Evolutionary conservation across 1,139 yeast genomes (phyloP).

Genomic region (Nakaseomyces glabratus): DNA sequence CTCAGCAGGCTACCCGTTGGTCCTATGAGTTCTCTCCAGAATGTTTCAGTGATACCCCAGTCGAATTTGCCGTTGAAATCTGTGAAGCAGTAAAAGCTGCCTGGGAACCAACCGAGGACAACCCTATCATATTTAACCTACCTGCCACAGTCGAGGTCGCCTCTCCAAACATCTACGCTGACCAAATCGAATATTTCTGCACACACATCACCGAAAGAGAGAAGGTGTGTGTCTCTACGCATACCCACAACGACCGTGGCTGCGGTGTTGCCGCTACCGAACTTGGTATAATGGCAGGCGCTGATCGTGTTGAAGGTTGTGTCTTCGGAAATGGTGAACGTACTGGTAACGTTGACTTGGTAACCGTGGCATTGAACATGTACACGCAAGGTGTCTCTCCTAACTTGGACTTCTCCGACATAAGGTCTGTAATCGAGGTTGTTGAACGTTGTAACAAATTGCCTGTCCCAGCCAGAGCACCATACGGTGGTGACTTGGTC

Average conservation of each 20-base stretch:
- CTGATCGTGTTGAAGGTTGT: conserved; percentile 97
- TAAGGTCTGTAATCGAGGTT: conserved; percentile 69
- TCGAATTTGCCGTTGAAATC: conserved; percentile 71
- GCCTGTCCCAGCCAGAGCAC: conserved; percentile 88
- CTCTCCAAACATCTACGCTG: conserved; percentile 91
- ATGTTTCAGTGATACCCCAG: conserved; percentile 82
- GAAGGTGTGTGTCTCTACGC: conserved; percentile 79
- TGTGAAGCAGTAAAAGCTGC: conserved; percentile 94
- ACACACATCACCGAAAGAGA: conserved; percentile 75
- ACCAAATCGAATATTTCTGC: conserved; percentile 86
- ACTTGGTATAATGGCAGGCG: conserved; percentile 89
- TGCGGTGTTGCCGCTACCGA: conserved; percentile 99
- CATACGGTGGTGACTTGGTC: conserved; percentile 93
- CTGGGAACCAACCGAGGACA: conserved; percentile 79
- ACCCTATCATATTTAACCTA: conserved; percentile 86
- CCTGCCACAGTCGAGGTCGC: conserved; percentile 99
- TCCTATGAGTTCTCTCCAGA: conserved; percentile 91
- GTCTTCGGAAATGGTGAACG: conserved; percentile 97
- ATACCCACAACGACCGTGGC: conserved; percentile 95
- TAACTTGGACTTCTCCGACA: conserved; percentile 75
- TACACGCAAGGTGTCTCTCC: conserved; percentile 93
- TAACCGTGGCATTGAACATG: conserved; percentile 83
- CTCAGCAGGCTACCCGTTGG: conserved; percentile 69
- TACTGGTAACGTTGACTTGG: conserved; percentile 94
- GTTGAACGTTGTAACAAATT: conserved; percentile 93